These are phyloP conservation scores for Pseudogymnoascus sp. DNA, from an alignment of 2,329 filamentous ascomycete genomes.

Conservation along the genomic window DNA sequence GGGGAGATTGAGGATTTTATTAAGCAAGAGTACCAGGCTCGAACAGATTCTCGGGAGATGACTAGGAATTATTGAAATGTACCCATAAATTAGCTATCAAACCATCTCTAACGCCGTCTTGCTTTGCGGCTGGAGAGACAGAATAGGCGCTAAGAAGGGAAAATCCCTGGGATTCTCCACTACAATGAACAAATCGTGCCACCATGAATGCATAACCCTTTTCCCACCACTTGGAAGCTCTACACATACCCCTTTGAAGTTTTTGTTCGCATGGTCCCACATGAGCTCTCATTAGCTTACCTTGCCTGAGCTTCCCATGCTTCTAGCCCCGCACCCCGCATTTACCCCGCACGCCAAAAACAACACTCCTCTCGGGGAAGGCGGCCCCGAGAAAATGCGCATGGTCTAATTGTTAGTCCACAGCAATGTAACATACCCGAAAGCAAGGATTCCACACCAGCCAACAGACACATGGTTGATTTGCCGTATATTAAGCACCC, in stretches of 20 bases:
- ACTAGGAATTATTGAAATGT: background rate
- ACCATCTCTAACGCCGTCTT: background rate
- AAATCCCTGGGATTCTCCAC: background rate
- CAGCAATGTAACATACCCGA: background rate
- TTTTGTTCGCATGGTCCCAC: background rate
- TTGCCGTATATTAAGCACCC: background rate
- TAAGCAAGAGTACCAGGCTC: conserved; percentile 26
- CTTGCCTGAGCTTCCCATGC: background rate
- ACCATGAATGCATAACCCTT: background rate
- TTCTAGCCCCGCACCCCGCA: background rate
- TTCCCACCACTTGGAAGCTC: background rate
- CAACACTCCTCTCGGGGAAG: background rate
- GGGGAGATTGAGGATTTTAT: conserved; percentile 37
- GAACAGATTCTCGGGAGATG: background rate
- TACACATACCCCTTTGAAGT: background rate
- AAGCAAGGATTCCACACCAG: background rate
- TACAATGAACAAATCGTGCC: background rate
- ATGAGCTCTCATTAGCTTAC: background rate
- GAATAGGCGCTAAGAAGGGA: background rate
- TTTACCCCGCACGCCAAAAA: background rate
- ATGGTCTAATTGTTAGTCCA: background rate
- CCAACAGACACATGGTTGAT: background rate
- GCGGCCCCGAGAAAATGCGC: background rate
- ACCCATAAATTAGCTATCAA: background rate
- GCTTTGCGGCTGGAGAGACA: background rate